phyloP scores from a whole-genome alignment of 352 stramenopile species.

The Pythium utonaiense region DNA sequence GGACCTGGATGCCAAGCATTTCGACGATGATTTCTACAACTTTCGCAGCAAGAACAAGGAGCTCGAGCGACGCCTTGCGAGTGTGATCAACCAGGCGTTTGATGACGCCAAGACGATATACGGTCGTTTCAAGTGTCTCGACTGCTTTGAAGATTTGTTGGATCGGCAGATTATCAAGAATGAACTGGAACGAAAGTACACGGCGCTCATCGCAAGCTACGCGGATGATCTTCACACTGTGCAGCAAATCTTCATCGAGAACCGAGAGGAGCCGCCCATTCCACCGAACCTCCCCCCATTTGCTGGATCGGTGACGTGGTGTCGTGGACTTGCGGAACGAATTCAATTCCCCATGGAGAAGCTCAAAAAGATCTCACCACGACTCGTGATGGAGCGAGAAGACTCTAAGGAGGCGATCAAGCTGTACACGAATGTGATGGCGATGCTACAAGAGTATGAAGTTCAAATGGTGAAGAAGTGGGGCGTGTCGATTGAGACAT shows the following conservation, averaged over 20 bases:
- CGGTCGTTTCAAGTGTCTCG: conserved; percentile 88
- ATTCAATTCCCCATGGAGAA: conserved; percentile 91
- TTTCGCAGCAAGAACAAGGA: conserved; percentile 89
- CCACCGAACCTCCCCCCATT: conserved; percentile 88
- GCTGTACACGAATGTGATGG: conserved; percentile 86
- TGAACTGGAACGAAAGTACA: conserved; percentile 88
- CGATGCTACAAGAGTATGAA: conserved; percentile 78
- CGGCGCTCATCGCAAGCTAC: conserved; percentile 73
- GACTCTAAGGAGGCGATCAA: conserved; percentile 90
- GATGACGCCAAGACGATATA: conserved; percentile 89
- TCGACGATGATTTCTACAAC: conserved; percentile 91
- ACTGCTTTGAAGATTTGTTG: conserved; percentile 89
- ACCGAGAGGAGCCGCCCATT: conserved; percentile 82
- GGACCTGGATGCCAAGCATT: conserved; percentile 86
- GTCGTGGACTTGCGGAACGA: conserved; percentile 75
- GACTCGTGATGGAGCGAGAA: conserved; percentile 83
- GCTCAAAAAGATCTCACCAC: conserved; percentile 69
- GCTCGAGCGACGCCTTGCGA: conserved; percentile 81
- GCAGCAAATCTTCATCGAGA: conserved; percentile 89
- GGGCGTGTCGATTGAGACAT: conserved; percentile 75
- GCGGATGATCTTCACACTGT: conserved; percentile 77
- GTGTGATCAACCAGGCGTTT: conserved; percentile 90
- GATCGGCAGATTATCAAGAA: conserved; percentile 84
- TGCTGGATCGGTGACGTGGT: conserved; percentile 90
- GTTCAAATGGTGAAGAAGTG: conserved; percentile 82